Base-by-base conservation (phyloP, 176 grass and related monocot species). In the Ensete ventricosum region DNA sequence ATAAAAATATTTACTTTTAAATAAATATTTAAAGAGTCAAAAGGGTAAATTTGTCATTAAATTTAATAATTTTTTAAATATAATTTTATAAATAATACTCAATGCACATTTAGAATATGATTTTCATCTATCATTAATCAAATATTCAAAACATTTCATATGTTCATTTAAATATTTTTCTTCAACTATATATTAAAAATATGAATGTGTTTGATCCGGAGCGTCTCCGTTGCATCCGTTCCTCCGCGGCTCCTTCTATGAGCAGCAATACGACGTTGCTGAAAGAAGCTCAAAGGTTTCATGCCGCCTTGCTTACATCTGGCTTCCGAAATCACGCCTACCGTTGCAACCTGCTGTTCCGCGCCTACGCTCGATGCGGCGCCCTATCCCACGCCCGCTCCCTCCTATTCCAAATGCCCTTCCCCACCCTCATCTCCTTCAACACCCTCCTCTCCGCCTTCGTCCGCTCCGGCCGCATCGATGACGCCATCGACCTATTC, bases 371-470 rank as follows among this genome's bases (percentile, higher is more conserved):
- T 49, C 71, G 51, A 55, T 27, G 71, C 52, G 71, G 52, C 20
- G 51, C 52, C 71, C 25, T 26, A 3, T 13, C 5, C 52, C 9
- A 76, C 43, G 55, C 74, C 9, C 57, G 34, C 53, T 57, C 24
- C 53, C 9, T 74, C 14, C 72, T 74, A 10, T 13, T 19, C 25
- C 72, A 55, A 5, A 55, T 74, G 23, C 53, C 50, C 9, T 23
- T 14, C 22, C 72, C 72, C 43, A 63, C 14, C 43, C n/a, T 55
- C 58, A 19, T 76, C 34, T 76, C 57, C 14, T 76, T 63, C 74
- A 76, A 76, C 76, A 34, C 64, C 9, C 76, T 78, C 64, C 64
- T 78, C 64, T 55, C 64, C 26, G 76, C 25, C 26, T 55, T 21
- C 76, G 76, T 68, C 64, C 23, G 19, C 52, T 54, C 51, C 51